These are phyloP conservation scores for Phytophthora vignae DNA, from an alignment of 352 stramenopile genomes.

Conservation along the genomic window DNA sequence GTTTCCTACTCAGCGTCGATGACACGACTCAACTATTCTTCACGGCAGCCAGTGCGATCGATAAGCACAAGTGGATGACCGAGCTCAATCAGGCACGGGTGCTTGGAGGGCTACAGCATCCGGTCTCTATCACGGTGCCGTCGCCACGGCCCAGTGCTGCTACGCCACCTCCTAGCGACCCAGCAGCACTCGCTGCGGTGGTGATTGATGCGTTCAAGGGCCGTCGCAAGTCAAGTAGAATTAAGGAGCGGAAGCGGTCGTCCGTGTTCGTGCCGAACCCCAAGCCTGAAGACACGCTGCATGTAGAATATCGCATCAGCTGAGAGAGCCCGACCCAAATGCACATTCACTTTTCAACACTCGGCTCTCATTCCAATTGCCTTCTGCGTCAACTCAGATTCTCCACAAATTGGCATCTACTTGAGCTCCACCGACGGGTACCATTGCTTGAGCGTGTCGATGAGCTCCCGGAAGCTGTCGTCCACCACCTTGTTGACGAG, in stretches of 20 bases:
- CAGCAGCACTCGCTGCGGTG: constrained; percentile 16
- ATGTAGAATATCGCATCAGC: constrained; percentile 45
- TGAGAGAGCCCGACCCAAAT: neutral
- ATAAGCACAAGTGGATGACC: constrained; percentile 63
- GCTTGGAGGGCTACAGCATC: constrained; percentile 16
- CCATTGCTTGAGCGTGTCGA: constrained; percentile 74
- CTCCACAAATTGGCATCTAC: constrained; percentile 23
- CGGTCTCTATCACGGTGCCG: constrained; percentile 27
- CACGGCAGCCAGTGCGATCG: constrained; percentile 47
- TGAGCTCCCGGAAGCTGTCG: constrained; percentile 77
- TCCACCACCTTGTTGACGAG: constrained; percentile 92
- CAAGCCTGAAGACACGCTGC: constrained; percentile 31
- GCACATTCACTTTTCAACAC: neutral
- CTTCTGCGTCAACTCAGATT: neutral
- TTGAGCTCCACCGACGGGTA: constrained; percentile 75
- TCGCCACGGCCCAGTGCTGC: constrained; percentile 8
- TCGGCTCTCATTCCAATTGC: neutral
- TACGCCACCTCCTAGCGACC: constrained; percentile 7
- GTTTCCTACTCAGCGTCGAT: constrained; percentile 46
- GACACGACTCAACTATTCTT: constrained; percentile 34
- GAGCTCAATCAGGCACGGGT: constrained; percentile 38
- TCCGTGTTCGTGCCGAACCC: constrained; percentile 23
- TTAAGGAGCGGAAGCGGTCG: constrained; percentile 19
- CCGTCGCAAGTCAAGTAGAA: constrained; percentile 7
- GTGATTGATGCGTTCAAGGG: constrained; percentile 32